Base-by-base conservation (phyloP, 495 filamentous ascomycete genomes). In the Gamarada debralockiae region DNA sequence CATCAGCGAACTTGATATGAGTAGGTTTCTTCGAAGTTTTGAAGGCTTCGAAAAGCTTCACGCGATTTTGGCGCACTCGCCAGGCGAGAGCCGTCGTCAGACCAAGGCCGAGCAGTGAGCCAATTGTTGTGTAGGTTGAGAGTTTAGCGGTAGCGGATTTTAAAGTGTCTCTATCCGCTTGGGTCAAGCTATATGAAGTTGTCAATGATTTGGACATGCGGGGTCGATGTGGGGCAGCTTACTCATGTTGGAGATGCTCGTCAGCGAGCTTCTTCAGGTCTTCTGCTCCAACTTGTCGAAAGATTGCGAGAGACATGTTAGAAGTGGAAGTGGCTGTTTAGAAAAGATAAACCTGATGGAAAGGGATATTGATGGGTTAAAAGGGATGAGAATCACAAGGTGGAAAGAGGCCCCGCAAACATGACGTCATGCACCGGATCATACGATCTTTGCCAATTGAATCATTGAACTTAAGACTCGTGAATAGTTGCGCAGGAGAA, bases 1-100 rank as follows among this genome's bases (percentile, higher is more conserved):
- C 84, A 61, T 75, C 74, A 0, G 78, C 72, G 58, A 87, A 87
- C 10, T 77, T 61, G n/a, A 89, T 73, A 46, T 79, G 70, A 0
- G 73, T 79, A 4, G 85, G 85, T 53, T 73, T 78, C 53, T 84
- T 75, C 15, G 68, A 58, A 0, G 81, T 74, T 14, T 77, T 73
- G 59, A 87, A 81, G 3, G 76, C 77, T 20, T 73, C 70, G 66
- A 84, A 86, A 58, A 82, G 74, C 3, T 73, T 70, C 25, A 70
- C 65, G 31, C 84, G 76, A 27, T 73, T 67, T 25, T 65, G 67
- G 23, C 83, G 70, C 10, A 87, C 57, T 9, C 83, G 70, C 37
- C 78, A 76, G 2, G 83, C 82, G 13, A 79, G 68, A 46, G 75
- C 76, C 3, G 84, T 33, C 1, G 82, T 81, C 3, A 87, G 69